Conservation (phyloP, 192 early-diverging fungal species). For the Neocallimastix lanati region DNA sequence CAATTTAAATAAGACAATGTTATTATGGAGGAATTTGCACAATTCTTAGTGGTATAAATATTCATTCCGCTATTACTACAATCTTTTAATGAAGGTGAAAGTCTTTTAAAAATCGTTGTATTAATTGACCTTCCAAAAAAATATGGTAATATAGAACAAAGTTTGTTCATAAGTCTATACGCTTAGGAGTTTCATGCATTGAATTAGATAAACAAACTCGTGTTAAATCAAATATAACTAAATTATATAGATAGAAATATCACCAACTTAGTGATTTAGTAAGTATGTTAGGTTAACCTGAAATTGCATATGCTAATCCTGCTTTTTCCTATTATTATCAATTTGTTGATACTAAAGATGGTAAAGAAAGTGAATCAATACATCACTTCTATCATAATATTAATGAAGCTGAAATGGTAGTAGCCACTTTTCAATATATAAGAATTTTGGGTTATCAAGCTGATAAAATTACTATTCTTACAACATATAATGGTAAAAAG, state of each 20-base stretch:
- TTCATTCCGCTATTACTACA: slow-evolving; percentile 83
- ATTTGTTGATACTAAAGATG: slow-evolving; percentile 66
- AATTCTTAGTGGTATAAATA: slow-evolving; percentile 85
- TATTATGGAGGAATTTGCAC: slow-evolving; percentile 93
- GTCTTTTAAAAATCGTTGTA: slow-evolving; percentile 66
- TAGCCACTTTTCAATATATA: slow-evolving; percentile 93
- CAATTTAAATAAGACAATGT: slow-evolving; percentile 91
- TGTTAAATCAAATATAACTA: slow-evolving; percentile 55
- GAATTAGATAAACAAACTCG: slow-evolving; percentile 74
- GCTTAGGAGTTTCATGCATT: slow-evolving; percentile 78
- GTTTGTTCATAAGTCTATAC: slow-evolving; percentile 79
- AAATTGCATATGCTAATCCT: slow-evolving; percentile 54
- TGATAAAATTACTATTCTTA: slow-evolving; percentile 76
- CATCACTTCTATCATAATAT: slow-evolving; percentile 87
- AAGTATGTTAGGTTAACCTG: slow-evolving; percentile 4
- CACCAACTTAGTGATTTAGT: slow-evolving; percentile 45
- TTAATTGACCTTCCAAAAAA: slow-evolving; percentile 74
- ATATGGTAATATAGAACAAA: slow-evolving; percentile 88
- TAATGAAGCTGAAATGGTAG: slow-evolving; percentile 93
- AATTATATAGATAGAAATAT: slow-evolving; percentile 78
- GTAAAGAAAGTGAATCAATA: slow-evolving; percentile 64
- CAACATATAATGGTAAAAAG: slow-evolving; percentile 94
- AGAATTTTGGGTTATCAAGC: slow-evolving; percentile 78
- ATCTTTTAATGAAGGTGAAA: slow-evolving; percentile 30
- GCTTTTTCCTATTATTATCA: slow-evolving; percentile 79